Base-by-base conservation (phyloP, 805 yeast species). In the Saccharomycopsis sp. region DNA sequence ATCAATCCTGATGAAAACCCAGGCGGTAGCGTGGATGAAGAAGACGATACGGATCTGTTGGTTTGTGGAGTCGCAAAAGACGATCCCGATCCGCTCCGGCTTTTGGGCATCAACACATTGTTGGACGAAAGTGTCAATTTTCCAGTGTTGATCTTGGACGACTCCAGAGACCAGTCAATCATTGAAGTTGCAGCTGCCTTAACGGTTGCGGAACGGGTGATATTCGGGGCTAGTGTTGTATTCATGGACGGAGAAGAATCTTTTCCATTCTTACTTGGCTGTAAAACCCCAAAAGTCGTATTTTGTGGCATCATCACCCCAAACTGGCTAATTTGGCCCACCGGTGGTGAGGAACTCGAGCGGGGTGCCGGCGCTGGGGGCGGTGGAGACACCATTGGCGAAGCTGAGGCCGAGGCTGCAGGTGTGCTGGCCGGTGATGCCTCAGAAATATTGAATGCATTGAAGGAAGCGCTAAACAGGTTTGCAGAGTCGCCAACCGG, bases 1-100 rank as follows among this genome's bases (percentile, higher is more conserved):
- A 51, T 48, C n/a, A 64, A 44, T 5, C 63, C 50, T 23, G 58
- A 55, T 1, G 66, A 62, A 39, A 66, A 65, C 4, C 71, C 70
- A 2, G 70, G 71, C 15, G 71, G 71, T 6, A 62, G 5, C 3
- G 34, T 29, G 5, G 34, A 25, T n/a, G 21, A n/a, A 22, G 30
- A 19, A 30, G 50, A 10, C 30, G 39, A 19, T n/a, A 13, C 10
- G 17, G 34, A 19, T 21, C 18, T 34, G 38, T 10, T 7, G 22
- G 15, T n/a, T 23, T 23, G 19, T 23, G 7, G 3, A 6, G 22
- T 22, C 26, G 17, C 27, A 12, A 22, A n/a, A n/a, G n/a, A n/a
- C n/a, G n/a, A n/a, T 8, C 21, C 2, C 29, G 12, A 13, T 6
- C 4, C 4, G 22, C 23, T 15, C 20, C 34, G 5, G 26, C 10